Percentiles rank a stretch among this genome's conserved stretches.
Conservation (phyloP, 176 grass and related monocot genomes). For the Oryza nivara region DNA sequence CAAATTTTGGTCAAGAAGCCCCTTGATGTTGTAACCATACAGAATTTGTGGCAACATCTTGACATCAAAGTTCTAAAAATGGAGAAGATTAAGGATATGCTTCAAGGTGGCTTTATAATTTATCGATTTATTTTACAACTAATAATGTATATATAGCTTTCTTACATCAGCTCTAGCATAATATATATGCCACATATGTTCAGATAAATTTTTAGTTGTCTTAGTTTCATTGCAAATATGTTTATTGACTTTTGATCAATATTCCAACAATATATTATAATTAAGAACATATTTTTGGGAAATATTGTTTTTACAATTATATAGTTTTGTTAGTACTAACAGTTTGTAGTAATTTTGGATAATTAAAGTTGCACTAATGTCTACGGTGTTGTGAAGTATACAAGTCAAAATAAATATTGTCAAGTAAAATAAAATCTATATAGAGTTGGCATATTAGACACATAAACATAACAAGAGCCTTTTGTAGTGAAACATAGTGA, state of each 20-base stretch:
- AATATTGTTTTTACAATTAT: neutral
- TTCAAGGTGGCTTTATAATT: slow-evolving; percentile 17
- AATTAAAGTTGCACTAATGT: neutral
- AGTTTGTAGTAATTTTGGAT: neutral
- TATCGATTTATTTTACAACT: neutral
- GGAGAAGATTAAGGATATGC: slow-evolving; percentile 8
- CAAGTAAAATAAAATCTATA: neutral
- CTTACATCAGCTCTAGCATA: neutral
- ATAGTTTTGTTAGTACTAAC: neutral
- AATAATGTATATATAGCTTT: neutral
- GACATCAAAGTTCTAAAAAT: neutral
- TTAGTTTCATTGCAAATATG: neutral
- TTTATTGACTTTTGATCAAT: neutral
- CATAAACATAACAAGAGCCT: neutral
- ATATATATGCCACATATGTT: neutral
- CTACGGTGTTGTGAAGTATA: neutral
- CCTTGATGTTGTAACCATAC: neutral
- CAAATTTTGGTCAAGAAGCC: slow-evolving; percentile 44
- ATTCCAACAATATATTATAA: neutral
- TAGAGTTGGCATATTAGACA: neutral
- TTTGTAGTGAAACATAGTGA: neutral
- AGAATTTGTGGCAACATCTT: slow-evolving; percentile 32
- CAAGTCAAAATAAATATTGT: neutral
- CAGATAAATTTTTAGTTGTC: neutral
- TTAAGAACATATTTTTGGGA: neutral